phyloP scores from a whole-genome alignment of 139 green algal genomes.

The Diplosphaera chodatii region DNA sequence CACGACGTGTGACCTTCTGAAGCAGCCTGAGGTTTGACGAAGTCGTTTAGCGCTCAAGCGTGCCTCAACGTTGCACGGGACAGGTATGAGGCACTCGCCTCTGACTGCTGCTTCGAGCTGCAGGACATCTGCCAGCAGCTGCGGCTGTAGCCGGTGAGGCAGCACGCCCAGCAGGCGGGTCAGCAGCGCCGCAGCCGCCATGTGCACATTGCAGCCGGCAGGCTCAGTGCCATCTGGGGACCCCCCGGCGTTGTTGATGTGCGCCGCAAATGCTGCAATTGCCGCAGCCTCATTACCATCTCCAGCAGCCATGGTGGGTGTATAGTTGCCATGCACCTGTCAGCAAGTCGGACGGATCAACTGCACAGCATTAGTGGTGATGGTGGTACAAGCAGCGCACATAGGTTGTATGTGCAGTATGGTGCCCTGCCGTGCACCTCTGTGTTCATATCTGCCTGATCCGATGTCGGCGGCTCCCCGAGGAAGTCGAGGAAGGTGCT shows the following conservation, averaged over 20 bases:
- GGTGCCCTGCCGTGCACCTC: no score
- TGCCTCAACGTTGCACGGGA: neutral
- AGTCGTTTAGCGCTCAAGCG: no score
- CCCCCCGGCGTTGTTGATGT: neutral
- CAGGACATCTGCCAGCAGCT: neutral
- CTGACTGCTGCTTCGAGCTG: neutral
- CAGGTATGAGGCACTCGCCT: neutral
- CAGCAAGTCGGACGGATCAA: no score
- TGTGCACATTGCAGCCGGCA: neutral
- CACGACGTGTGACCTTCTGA: no score
- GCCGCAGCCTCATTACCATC: neutral
- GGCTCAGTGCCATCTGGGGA: neutral
- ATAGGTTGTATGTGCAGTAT: no score
- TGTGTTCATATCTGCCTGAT: no score
- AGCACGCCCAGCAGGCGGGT: neutral
- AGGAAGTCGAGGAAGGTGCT: neutral
- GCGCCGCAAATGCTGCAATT: neutral
- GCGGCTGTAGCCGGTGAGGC: neutral
- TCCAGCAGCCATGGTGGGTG: neutral
- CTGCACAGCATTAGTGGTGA: no score
- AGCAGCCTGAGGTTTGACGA: no score
- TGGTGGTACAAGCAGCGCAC: no score
- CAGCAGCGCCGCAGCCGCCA: neutral
- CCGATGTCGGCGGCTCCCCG: no score
- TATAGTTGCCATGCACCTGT: no score